Base-by-base conservation (phyloP, 2,329 filamentous ascomycete species). In the Trichoderma brevicompactum region DNA sequence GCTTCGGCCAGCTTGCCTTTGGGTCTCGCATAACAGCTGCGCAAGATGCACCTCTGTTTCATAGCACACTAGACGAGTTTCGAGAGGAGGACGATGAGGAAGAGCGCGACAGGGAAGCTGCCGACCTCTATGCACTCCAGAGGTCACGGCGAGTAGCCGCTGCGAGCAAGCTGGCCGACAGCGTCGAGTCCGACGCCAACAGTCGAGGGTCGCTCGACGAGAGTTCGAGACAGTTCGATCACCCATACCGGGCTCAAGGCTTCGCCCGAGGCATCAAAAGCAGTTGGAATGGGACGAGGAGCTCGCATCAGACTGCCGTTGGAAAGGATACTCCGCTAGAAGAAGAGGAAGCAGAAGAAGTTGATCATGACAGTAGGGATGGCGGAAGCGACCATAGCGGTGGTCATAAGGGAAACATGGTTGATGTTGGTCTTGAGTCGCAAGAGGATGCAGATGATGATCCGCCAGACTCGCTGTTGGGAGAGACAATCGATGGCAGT, bases 111-210 rank as follows among this genome's bases (percentile, higher is more conserved):
- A 83, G 93, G 62, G 94, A 98, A 74, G 92, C 94, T 40, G 93
- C 93, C n/a, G 95, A 98, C 78, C 89, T 95, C 70, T 96, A 94
- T 78, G 94, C 94, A 6, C 81, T 99, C 65, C 94, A 98, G 77
- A 86, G 90, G 71, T 98, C 94, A 69, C 87, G 95, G 70, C 87
- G 94, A 53, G 92, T 97, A 66, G 94, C 97, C 74, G 92, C 92
- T 13, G 89, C 89, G 13, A 92, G 91, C 77, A 88, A 91, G 70
- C 80, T 97, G 56, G 92, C 91, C 43, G 93, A 96, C 70, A 97
- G 93, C 68, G 89, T 90, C 2, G 94, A 96, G 71, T 87, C 90
- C 2, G 93, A 95, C 68, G 73, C 71, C 52, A 78, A 81, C 43
- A 81, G 78, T 66, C 73, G 74, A 15, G 76, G 71, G 0, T 80